Conservation (phyloP, 2,329 filamentous ascomycete species). For the Sarocladium strictum region DNA sequence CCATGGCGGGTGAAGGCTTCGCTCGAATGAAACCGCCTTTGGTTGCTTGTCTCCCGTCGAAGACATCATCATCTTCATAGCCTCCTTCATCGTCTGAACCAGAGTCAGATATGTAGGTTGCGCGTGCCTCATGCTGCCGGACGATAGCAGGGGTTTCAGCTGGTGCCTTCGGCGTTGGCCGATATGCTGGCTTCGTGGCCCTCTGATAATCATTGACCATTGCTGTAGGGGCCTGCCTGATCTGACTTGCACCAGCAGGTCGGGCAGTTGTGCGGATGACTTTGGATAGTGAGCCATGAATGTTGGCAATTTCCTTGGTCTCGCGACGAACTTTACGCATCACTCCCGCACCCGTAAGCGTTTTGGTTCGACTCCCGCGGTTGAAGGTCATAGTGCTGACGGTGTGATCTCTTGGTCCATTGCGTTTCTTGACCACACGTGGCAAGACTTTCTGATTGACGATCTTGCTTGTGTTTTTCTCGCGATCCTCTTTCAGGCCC, state of each 20-base stretch:
- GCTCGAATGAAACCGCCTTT: not conserved
- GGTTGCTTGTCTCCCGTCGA: conserved; percentile 20
- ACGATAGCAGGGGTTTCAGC: conserved; percentile 18
- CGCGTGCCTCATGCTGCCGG: conserved; percentile 26
- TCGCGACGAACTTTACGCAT: conserved; percentile 52
- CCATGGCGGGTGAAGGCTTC: conserved; percentile 10
- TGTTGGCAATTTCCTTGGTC: conserved; percentile 44
- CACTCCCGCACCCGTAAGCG: conserved; percentile 44
- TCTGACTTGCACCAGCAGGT: conserved; percentile 27
- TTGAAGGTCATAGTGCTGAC: conserved; percentile 36
- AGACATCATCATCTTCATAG: conserved; percentile 15
- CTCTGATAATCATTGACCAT: conserved; percentile 50
- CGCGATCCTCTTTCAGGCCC: conserved; percentile 51
- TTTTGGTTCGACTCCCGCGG: conserved; percentile 46
- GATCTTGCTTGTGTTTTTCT: conserved; percentile 51
- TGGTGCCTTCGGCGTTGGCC: conserved; percentile 18
- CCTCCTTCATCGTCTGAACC: conserved; percentile 25
- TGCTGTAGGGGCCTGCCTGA: conserved; percentile 43
- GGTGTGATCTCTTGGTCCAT: conserved; percentile 21
- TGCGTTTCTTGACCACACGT: conserved; percentile 11
- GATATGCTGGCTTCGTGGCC: conserved; percentile 30
- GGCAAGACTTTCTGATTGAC: conserved; percentile 45
- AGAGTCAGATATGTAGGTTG: conserved; percentile 33
- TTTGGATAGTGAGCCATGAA: conserved; percentile 40
- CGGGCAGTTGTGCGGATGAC: conserved; percentile 20